phyloP scores from a whole-genome alignment of 106 monocot species.

The Allium sativum region DNA sequence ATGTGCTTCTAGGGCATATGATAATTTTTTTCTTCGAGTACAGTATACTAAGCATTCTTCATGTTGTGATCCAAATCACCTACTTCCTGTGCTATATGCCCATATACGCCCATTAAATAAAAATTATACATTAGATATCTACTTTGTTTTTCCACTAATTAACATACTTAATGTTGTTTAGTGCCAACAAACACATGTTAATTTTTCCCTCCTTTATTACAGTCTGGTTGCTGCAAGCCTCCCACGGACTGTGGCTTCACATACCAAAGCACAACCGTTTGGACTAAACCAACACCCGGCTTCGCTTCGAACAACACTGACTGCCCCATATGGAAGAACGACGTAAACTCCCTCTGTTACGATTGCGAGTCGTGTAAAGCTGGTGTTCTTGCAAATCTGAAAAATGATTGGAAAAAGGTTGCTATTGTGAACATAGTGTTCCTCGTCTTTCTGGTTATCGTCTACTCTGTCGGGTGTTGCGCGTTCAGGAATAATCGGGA shows the following conservation, averaged over 20 bases:
- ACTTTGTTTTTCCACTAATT: too few relatives aligned
- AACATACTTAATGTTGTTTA: too few relatives aligned
- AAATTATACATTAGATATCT: too few relatives aligned
- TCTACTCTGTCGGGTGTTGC: constrained; percentile 40
- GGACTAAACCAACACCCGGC: constrained; percentile 10
- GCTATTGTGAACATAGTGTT: constrained; percentile 26
- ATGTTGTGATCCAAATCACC: too few relatives aligned
- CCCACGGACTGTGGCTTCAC: constrained; percentile 26
- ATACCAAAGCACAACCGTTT: constrained; percentile 15
- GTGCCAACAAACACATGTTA: too few relatives aligned
- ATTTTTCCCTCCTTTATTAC: not conserved
- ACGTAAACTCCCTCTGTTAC: constrained; percentile 19
- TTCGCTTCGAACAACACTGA: constrained; percentile 17
- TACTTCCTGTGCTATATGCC: too few relatives aligned
- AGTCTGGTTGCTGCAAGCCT: constrained; percentile 47
- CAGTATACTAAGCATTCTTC: too few relatives aligned
- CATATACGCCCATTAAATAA: too few relatives aligned
- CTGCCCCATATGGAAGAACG: constrained; percentile 24
- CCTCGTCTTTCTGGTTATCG: constrained; percentile 24
- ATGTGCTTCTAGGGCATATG: too few relatives aligned
- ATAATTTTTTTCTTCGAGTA: too few relatives aligned
- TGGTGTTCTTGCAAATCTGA: constrained; percentile 37
- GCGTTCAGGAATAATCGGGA: constrained; percentile 34
- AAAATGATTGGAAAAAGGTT: constrained; percentile 41
- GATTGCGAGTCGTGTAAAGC: constrained; percentile 35